Evolutionary conservation across 225 moss, liverwort and hornwort species (phyloP).

Genomic region (Polytrichum formosum): DNA sequence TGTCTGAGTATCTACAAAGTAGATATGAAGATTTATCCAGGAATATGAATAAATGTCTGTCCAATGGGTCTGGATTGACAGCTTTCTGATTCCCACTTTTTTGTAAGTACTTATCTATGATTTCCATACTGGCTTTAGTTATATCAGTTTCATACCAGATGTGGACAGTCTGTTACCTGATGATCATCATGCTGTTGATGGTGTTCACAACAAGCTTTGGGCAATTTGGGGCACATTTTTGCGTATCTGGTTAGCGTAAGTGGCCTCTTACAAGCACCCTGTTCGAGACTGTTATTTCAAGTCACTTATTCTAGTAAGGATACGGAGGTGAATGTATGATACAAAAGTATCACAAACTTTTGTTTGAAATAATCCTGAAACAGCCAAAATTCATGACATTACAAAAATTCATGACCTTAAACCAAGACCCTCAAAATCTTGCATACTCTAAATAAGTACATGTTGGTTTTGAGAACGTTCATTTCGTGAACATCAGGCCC

Average conservation of each 20-base stretch:
- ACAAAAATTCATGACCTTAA: background rate
- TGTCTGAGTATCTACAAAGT: background rate
- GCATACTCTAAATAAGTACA: no score
- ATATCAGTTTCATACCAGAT: background rate
- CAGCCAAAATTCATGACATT: background rate
- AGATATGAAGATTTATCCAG: conserved; percentile 1
- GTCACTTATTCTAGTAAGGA: background rate
- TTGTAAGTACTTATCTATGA: background rate
- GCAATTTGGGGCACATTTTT: background rate
- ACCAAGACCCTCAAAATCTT: no score
- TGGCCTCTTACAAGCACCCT: background rate
- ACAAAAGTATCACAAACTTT: background rate
- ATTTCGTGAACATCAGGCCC: no score
- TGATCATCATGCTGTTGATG: background rate
- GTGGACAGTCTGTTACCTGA: no score
- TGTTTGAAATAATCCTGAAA: background rate
- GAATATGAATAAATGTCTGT: conserved; percentile 1
- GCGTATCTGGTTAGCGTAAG: background rate
- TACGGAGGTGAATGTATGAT: background rate
- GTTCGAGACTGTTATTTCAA: background rate
- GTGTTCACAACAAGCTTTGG: background rate
- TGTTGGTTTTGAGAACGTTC: no score
- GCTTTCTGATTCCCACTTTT: background rate
- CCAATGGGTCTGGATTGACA: background rate
- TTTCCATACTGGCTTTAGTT: background rate